Evolutionary conservation across 352 stramenopile genomes (phyloP), one percentile per base, ranked within the genome.

Genomic region (Phytophthora idaei): DNA sequence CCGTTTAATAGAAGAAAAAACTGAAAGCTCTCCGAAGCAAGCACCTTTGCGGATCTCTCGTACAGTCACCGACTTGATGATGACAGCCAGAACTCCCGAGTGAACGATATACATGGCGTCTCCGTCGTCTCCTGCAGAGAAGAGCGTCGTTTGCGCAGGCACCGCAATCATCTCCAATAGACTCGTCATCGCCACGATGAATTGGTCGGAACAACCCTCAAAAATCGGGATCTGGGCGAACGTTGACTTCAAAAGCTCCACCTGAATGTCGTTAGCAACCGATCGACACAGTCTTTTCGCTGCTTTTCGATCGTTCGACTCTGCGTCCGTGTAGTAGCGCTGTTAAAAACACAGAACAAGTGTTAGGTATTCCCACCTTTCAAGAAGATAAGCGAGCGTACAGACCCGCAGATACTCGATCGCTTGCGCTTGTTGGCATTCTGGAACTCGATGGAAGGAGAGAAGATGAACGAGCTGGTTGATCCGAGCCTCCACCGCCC

Each of bases 51-150:
- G 77, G 25, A 94, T 73, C 50, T 94, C 84, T 4, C 86, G 86
- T 1, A 94, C 77, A 14, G 78, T 91, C 2, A 81, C 70, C 0
- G 74, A 72, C 5, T 78, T 79, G 39, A 92, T 73, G 39, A 90
- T 69, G 1, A 92, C 75, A 27, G 81, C 78, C 0, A 92, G 71
- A 0, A 94, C 86, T 0, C 84, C 86, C 0, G 86, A 87, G 32
- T 92, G 74, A 15, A 94, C 71, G 48, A 94, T 89, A 46, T 88
- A 94, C 86, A 94, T 89, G 7, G 82, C 81, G 29, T 92, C 83
- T 5, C 85, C 85, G 5, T 64, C 53, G 9, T 91, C 85, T 2
- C 83, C 85, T 3, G 45, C 69, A 44, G 78, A 64, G 32, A 92
- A 94, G 0, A 94, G 58, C 0, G 70, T 77, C 0, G 61, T 84